Percentiles rank a stretch among this genome's conserved stretches.
Evolutionary conservation across 1,139 yeast genomes (phyloP).

Genomic region (Pneumocystis wakefieldiae): DNA sequence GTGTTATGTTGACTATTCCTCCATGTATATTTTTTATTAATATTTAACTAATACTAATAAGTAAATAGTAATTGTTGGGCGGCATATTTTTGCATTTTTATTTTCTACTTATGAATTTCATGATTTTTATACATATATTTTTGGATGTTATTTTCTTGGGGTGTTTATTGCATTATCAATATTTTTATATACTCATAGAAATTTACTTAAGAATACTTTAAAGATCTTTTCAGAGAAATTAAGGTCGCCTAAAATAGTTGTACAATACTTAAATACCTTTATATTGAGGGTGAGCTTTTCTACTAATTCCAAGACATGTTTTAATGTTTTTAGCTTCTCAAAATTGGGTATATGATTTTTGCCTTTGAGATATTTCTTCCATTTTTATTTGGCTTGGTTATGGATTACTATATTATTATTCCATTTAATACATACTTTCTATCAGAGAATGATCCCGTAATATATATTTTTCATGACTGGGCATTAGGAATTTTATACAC

Average conservation of each 20-base stretch:
- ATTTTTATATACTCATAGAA: not conserved
- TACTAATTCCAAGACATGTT: not conserved
- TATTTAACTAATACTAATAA: not conserved
- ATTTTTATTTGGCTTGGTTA: conserved; percentile 7
- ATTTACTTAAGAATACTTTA: not conserved
- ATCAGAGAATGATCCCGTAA: conserved; percentile 3
- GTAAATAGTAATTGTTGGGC: conserved; percentile 20
- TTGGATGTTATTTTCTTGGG: conserved; percentile 11
- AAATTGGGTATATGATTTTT: conserved; percentile 6
- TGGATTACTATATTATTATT: conserved; percentile 9
- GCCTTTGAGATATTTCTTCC: conserved; percentile 11
- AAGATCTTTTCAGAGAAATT: not conserved
- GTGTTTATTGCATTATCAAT: not conserved
- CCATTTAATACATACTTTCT: conserved; percentile 7
- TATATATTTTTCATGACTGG: conserved; percentile 9
- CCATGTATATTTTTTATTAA: conserved; percentile 14
- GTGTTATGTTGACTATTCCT: conserved; percentile 19
- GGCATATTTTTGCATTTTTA: conserved; percentile 8
- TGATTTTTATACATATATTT: conserved; percentile 12
- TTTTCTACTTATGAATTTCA: conserved; percentile 7
- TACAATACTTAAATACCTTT: not conserved
- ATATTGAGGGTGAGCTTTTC: not conserved
- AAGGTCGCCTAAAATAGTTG: not conserved
- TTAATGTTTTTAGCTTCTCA: not conserved
- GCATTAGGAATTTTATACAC: conserved; percentile 7